These are phyloP conservation scores for Paraglomus brasilianum DNA, from an alignment of 192 early-diverging fungal genomes.

Conservation along the genomic window DNA sequence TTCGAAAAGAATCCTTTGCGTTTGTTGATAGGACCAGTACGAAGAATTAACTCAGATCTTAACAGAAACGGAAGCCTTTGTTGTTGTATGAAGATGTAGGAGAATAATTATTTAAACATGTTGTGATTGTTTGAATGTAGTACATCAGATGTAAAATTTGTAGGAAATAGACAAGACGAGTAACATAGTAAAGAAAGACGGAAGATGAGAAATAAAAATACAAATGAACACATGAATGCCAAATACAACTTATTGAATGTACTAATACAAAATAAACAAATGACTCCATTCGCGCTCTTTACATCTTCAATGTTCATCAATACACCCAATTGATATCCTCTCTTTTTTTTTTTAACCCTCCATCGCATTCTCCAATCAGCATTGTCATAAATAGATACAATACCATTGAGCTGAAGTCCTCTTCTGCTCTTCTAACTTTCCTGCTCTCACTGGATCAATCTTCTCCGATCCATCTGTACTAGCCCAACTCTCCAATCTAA, in stretches of 20 bases:
- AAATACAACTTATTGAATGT: no score
- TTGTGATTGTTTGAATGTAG: no score
- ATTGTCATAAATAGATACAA: not conserved
- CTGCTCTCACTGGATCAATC: constrained; percentile 26
- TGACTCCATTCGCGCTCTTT: not conserved
- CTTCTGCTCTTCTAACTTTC: constrained; percentile 29
- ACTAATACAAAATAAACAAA: not conserved
- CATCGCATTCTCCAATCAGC: not conserved
- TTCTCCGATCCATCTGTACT: constrained; percentile 7
- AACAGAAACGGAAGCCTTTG: constrained; percentile 44
- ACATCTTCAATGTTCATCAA: constrained; percentile 26
- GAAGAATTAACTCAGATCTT: constrained; percentile 59
- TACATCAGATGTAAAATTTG: no score
- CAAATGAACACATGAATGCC: no score
- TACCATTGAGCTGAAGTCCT: constrained; percentile 30
- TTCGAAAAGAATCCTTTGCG: constrained; percentile 58
- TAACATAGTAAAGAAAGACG: constrained; percentile 14
- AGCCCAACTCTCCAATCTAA: constrained; percentile 33
- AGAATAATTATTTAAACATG: constrained; percentile 18
- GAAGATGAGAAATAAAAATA: not conserved
- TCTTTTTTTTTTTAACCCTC: not conserved
- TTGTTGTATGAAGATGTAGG: constrained; percentile 32
- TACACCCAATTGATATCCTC: no score
- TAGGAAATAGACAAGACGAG: constrained; percentile 13
- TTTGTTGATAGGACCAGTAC: constrained; percentile 55